Conservation (phyloP, 2,329 filamentous ascomycete genomes). For the Ophiostoma triangulosporum region DNA sequence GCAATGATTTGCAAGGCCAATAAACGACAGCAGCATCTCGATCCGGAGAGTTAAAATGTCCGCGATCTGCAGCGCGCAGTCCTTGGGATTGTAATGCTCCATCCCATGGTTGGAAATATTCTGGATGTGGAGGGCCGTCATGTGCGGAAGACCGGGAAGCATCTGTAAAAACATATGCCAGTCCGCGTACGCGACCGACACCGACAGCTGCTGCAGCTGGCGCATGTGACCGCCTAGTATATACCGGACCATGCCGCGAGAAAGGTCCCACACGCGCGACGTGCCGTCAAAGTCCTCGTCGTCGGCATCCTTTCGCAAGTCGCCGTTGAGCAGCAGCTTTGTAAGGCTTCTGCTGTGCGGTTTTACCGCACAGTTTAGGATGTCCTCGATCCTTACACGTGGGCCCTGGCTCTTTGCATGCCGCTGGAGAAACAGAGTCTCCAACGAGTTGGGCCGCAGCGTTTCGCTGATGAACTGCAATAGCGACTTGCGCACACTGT, state of each 20-base stretch:
- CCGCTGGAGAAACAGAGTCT: constrained; percentile 67
- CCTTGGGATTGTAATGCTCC: constrained; percentile 40
- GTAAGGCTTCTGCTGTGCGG: constrained; percentile 58
- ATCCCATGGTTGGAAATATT: constrained; percentile 16
- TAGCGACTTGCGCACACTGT: constrained; percentile 53
- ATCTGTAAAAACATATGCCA: constrained; percentile 74
- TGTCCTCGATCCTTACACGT: constrained; percentile 50
- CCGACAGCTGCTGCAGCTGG: constrained; percentile 55
- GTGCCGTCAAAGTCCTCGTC: constrained; percentile 24
- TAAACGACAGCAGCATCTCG: constrained; percentile 64
- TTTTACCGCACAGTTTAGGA: constrained; percentile 57
- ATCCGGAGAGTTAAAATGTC: constrained; percentile 66
- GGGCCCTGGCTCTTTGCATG: constrained; percentile 31
- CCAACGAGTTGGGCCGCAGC: constrained; percentile 64
- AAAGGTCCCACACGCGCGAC: constrained; percentile 60
- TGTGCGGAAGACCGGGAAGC: constrained; percentile 54
- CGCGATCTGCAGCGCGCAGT: constrained; percentile 62
- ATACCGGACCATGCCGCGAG: constrained; percentile 54
- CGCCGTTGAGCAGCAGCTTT: constrained; percentile 63
- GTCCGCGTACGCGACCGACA: constrained; percentile 60
- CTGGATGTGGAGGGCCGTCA: constrained; percentile 35
- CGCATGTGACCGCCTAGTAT: constrained; percentile 66
- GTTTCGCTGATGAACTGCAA: constrained; percentile 66
- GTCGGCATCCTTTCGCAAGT: constrained; percentile 32
- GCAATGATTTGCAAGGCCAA: constrained; percentile 64